Conservation (phyloP, 345 rosid species). For the Lumnitzera racemosa region DNA sequence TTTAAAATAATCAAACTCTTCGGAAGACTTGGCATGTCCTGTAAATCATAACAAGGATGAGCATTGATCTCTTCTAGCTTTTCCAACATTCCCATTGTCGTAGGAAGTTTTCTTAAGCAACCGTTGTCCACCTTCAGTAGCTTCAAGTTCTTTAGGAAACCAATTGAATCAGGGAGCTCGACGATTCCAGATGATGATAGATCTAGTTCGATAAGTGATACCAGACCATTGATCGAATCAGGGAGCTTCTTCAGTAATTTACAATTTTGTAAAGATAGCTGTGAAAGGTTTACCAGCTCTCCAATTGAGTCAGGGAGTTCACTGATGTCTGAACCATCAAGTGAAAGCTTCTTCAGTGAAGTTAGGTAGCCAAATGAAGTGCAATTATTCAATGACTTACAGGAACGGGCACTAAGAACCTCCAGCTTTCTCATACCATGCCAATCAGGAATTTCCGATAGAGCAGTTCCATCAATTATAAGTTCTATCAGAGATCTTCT, state of each 20-base stretch:
- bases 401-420: background rate
- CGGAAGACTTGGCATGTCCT: background rate
- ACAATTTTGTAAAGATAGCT: background rate
- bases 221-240: background rate
- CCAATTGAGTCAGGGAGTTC: background rate
- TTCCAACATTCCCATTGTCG: background rate
- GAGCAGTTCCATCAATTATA: background rate
- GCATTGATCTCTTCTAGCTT: slow-evolving; percentile 1
- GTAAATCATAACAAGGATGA: background rate
- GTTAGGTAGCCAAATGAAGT: background rate
- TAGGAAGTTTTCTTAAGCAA: background rate
- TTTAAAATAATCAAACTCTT: background rate
- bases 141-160: background rate
- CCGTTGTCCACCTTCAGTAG: background rate
- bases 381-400: background rate
- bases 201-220: background rate
- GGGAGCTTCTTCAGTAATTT: background rate
- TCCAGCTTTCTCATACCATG: background rate
- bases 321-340: background rate
- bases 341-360: background rate
- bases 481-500: background rate
- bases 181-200: background rate
- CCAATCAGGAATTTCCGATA: background rate
- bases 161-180: background rate
- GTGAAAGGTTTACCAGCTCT: background rate